phyloP scores from a whole-genome alignment of 2,329 filamentous ascomycete genomes.

The Scorias spongiosa region DNA sequence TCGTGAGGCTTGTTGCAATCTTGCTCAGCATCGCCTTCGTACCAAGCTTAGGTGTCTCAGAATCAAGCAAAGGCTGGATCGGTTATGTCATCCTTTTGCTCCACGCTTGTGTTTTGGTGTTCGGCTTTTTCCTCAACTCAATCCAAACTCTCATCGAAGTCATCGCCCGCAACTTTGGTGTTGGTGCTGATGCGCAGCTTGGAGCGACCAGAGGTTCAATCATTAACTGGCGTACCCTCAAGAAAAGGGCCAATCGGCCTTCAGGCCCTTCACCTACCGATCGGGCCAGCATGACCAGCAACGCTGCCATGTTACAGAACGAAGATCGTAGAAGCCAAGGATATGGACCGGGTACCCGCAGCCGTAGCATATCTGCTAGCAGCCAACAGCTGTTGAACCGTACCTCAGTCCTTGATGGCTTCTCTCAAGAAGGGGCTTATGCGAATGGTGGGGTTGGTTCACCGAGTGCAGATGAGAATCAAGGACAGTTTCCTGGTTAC shows the following conservation, averaged over 20 bases:
- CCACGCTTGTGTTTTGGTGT: slow-evolving; percentile 69
- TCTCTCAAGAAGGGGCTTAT: slow-evolving; percentile 42
- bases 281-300: slow-evolving; percentile 69
- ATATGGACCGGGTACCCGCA: slow-evolving; percentile 27
- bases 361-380: slow-evolving; percentile 45
- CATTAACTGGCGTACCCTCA: slow-evolving; percentile 44
- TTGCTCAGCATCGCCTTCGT: slow-evolving; percentile 52
- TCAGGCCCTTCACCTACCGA: slow-evolving; percentile 37
- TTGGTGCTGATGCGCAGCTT: slow-evolving; percentile 46
- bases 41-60: slow-evolving; percentile 62
- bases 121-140: slow-evolving; percentile 88
- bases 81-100: slow-evolving; percentile 81
- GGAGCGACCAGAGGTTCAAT: slow-evolving; percentile 56
- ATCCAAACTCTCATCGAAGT: slow-evolving; percentile 85
- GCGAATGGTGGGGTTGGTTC: slow-evolving; percentile 20
- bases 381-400: slow-evolving; percentile 42
- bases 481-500: not conserved
- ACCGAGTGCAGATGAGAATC: slow-evolving; percentile 8
- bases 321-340: slow-evolving; percentile 6
- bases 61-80: slow-evolving; percentile 81
- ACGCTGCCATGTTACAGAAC: slow-evolving; percentile 54
- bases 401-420: slow-evolving; percentile 38
- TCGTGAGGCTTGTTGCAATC: slow-evolving; percentile 55
- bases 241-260: slow-evolving; percentile 15
- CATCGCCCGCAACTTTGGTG: slow-evolving; percentile 59